Evolutionary conservation across 305 asterid genomes (phyloP).

Genomic region (Lippia alba): DNA sequence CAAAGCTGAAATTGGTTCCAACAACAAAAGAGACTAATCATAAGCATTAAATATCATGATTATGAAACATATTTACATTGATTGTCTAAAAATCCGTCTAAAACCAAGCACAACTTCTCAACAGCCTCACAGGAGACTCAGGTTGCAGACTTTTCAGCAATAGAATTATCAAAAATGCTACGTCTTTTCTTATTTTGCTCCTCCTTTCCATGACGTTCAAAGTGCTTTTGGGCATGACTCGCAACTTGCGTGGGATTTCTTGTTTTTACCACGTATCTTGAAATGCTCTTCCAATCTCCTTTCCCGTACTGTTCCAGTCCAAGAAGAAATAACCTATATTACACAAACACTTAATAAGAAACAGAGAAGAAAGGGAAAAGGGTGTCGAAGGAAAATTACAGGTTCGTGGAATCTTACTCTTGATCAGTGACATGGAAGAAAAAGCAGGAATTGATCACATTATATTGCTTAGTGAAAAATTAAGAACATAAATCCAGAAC

Average conservation of each 20-base stretch:
- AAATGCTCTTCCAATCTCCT: constrained; percentile 62
- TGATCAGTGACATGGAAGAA: too few relatives aligned
- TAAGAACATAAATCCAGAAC: too few relatives aligned
- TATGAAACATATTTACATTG: constrained; percentile 3
- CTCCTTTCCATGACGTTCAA: constrained; percentile 49
- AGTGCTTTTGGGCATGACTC: constrained; percentile 52
- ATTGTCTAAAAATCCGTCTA: neutral
- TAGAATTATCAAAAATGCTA: constrained; percentile 47
- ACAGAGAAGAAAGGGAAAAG: neutral
- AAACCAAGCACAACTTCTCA: neutral
- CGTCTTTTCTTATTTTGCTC: constrained; percentile 45
- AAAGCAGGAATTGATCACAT: too few relatives aligned
- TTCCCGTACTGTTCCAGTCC: constrained; percentile 52
- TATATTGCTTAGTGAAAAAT: too few relatives aligned
- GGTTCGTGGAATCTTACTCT: too few relatives aligned
- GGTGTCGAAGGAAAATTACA: neutral
- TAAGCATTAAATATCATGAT: neutral
- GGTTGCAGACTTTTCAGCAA: constrained; percentile 18
- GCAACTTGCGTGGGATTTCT: constrained; percentile 52
- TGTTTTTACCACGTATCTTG: constrained; percentile 42
- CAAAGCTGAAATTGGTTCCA: neutral
- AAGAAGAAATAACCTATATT: constrained; percentile 41
- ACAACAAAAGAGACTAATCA: neutral
- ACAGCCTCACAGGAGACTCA: neutral
- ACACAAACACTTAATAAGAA: neutral